phyloP scores from a whole-genome alignment of 257 asterid species.

The Jacaranda copaia region DNA sequence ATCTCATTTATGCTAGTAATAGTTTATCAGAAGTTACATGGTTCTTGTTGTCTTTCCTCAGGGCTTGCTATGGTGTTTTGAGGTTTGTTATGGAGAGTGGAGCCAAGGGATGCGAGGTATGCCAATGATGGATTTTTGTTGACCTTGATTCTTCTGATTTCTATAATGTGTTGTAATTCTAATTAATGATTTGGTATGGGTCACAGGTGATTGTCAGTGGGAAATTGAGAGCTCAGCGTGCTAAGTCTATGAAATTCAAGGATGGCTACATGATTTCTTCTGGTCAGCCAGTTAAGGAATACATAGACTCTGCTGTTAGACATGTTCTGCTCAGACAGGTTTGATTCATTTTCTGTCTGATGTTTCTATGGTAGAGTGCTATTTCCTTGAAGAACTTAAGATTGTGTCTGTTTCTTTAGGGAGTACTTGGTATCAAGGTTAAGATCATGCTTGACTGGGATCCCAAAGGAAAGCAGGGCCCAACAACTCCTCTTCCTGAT shows the following conservation, averaged over 20 bases:
- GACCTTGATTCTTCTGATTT: background rate
- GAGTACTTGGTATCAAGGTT: slow-evolving; percentile 49
- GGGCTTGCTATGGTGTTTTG: slow-evolving; percentile 66
- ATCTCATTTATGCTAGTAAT: background rate
- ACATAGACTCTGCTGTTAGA: slow-evolving; percentile 50
- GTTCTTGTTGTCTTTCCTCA: slow-evolving; percentile 19
- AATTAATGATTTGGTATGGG: background rate
- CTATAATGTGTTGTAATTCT: background rate
- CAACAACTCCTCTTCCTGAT: slow-evolving; percentile 49
- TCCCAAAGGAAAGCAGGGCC: slow-evolving; percentile 48
- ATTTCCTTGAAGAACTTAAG: background rate
- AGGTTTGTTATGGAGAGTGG: slow-evolving; percentile 70
- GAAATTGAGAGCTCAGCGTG: slow-evolving; percentile 43
- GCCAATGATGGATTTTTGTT: background rate
- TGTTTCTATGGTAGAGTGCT: background rate
- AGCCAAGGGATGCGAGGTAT: slow-evolving; percentile 70
- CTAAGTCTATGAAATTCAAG: slow-evolving; percentile 51
- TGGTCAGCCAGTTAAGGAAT: slow-evolving; percentile 50
- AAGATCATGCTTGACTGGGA: slow-evolving; percentile 55
- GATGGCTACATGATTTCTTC: slow-evolving; percentile 52
- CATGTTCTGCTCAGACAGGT: slow-evolving; percentile 51
- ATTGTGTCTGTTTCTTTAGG: slow-evolving; percentile 21
- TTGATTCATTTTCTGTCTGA: background rate
- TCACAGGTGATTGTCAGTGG: slow-evolving; percentile 48
- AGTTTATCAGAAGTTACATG: background rate